A percentile compares a stretch with the other conserved stretches of the same genome.
Evolutionary conservation across 2,329 filamentous ascomycete genomes (phyloP).

Genomic region (Thelonectria olida): DNA sequence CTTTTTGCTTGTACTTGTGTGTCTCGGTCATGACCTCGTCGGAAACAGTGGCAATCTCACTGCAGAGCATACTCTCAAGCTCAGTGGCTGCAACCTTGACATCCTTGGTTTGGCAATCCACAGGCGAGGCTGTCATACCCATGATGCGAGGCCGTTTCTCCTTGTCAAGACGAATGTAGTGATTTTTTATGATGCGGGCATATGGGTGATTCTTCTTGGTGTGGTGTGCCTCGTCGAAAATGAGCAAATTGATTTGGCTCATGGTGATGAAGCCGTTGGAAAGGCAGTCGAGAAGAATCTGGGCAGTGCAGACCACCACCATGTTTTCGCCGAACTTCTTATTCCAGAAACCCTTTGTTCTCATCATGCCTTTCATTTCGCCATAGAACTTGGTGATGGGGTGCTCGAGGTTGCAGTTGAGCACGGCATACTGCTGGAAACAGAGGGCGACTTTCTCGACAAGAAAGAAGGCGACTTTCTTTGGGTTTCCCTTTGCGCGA

Average conservation of each 20-base stretch:
- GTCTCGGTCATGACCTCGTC: slow-evolving; percentile 47
- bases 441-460: slow-evolving; percentile 91
- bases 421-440: slow-evolving; percentile 86
- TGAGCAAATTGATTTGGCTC: slow-evolving; percentile 83
- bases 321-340: slow-evolving; percentile 70
- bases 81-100: slow-evolving; percentile 74
- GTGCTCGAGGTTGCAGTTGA: slow-evolving; percentile 83
- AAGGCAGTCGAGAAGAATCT: slow-evolving; percentile 82
- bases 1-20: slow-evolving; percentile 44
- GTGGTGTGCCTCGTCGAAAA: slow-evolving; percentile 97
- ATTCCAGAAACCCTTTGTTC: slow-evolving; percentile 58
- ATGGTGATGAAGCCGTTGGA: slow-evolving; percentile 83
- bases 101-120: slow-evolving; percentile 79
- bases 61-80: slow-evolving; percentile 81
- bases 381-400: slow-evolving; percentile 80
- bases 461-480: slow-evolving; percentile 84
- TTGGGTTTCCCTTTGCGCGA: slow-evolving; percentile 66
- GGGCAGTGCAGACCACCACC: slow-evolving; percentile 92
- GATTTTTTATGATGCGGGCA: slow-evolving; percentile 88
- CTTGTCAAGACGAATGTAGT: slow-evolving; percentile 67
- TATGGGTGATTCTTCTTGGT: slow-evolving; percentile 95
- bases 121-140: slow-evolving; percentile 96
- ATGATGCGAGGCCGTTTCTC: slow-evolving; percentile 78
- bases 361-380: slow-evolving; percentile 61
- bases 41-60: slow-evolving; percentile 80